phyloP scores from a whole-genome alignment of 371 early-diverging fungal genomes.

The Mycotypha africana region DNA sequence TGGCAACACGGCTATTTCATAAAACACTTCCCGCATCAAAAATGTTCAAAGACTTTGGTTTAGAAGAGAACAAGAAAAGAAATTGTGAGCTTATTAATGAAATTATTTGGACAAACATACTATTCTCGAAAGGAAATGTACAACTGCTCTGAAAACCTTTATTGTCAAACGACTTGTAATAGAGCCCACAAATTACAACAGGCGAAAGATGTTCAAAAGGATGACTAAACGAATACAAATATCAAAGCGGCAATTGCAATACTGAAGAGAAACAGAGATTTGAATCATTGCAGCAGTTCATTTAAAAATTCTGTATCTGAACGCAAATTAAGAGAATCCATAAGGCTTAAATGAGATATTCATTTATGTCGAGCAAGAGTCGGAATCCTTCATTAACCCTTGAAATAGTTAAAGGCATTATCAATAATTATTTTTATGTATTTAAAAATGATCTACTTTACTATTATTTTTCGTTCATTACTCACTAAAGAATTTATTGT shows the following conservation, averaged over 20 bases:
- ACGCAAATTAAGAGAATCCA: conserved; percentile 3
- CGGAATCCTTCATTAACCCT: too few relatives aligned
- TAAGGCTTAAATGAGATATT: too few relatives aligned
- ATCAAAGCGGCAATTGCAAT: conserved; percentile 1
- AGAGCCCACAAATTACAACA: conserved; percentile 2
- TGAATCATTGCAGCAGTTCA: conserved; percentile 3
- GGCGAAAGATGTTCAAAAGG: conserved; percentile 4
- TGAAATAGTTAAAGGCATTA: too few relatives aligned
- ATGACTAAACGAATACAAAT: neutral
- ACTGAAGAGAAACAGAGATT: conserved; percentile 3
- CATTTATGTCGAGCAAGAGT: too few relatives aligned
- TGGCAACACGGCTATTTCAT: too few relatives aligned
- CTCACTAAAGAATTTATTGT: too few relatives aligned
- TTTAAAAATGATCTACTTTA: too few relatives aligned
- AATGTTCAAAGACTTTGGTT: too few relatives aligned
- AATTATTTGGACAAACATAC: conserved; percentile 5
- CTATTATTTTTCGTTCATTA: too few relatives aligned
- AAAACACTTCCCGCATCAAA: too few relatives aligned
- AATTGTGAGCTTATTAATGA: conserved; percentile 2
- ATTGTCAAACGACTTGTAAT: conserved; percentile 2
- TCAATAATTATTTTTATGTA: too few relatives aligned
- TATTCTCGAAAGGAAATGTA: conserved; percentile 6
- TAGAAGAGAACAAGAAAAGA: conserved; percentile 3
- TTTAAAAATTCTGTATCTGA: conserved; percentile 3
- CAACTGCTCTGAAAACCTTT: conserved; percentile 1